A percentile compares a stretch with the other conserved stretches of the same genome.
These are phyloP conservation scores for Excoecaria agallocha DNA, from an alignment of 345 rosid species.

Conservation along the genomic window DNA sequence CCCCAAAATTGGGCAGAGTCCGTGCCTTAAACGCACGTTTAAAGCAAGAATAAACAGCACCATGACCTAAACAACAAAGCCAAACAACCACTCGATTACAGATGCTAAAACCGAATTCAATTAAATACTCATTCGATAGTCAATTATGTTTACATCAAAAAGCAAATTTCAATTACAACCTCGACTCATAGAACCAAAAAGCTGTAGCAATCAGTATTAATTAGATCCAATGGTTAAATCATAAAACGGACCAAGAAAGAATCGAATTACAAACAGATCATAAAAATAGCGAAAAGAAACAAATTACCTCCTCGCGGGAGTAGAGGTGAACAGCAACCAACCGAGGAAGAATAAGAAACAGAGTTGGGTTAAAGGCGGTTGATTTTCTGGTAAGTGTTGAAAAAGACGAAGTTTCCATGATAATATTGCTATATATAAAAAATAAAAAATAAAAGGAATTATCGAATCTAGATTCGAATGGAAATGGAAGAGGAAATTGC, in stretches of 20 bases:
- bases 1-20: background rate
- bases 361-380: background rate
- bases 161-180: background rate
- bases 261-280: background rate
- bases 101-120: background rate
- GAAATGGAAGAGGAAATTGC: background rate
- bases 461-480: conserved; percentile 1
- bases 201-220: background rate
- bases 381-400: background rate
- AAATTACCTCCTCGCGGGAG: conserved; percentile 8
- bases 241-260: background rate
- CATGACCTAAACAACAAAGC: background rate
- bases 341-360: background rate
- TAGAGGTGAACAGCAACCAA: background rate
- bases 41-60: background rate
- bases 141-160: too few relatives aligned
- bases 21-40: background rate
- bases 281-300: background rate
- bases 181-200: too few relatives aligned
- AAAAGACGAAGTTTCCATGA: background rate
- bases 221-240: background rate
- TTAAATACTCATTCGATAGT: too few relatives aligned
- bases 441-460: conserved; percentile 6
- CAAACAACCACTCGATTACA: background rate
- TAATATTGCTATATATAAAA: background rate